These are phyloP conservation scores for Moesziomyces antarcticus DNA, from an alignment of 1,284 basidiomycete genomes.

Conservation along the genomic window DNA sequence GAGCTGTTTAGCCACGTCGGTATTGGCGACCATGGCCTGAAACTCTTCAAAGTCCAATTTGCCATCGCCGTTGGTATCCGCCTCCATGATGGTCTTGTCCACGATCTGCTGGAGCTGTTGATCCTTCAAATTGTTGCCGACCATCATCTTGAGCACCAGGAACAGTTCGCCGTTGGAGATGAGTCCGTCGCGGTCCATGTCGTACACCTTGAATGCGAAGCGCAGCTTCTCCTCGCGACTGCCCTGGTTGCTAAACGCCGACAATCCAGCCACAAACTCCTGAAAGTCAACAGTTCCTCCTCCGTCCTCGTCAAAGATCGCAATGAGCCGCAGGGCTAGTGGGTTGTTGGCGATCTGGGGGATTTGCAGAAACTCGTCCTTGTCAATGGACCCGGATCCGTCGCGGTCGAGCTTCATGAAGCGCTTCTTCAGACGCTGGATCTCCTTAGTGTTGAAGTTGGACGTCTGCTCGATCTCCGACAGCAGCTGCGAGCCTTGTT, in stretches of 20 bases:
- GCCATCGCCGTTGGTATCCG: conserved; percentile 95
- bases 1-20: conserved; percentile 99
- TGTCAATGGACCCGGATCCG: conserved; percentile 96
- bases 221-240: conserved; percentile 94
- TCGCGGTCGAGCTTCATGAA: conserved; percentile 99
- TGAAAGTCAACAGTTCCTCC: conserved; percentile 99
- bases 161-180: conserved; percentile 99
- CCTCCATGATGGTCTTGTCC: conserved; percentile 99
- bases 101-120: conserved; percentile 99
- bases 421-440: conserved; percentile 89
- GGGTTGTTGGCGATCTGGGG: conserved; percentile 99
- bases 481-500: conserved; percentile 86
- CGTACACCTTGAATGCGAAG: conserved; percentile 98
- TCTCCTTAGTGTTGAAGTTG: conserved; percentile 72
- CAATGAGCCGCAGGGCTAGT: conserved; percentile 95
- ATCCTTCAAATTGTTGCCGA: conserved; percentile 98
- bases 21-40: conserved; percentile 94
- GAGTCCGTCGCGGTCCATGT: conserved; percentile 95
- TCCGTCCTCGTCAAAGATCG: conserved; percentile 98
- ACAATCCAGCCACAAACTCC: conserved; percentile 96
- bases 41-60: conserved; percentile 98
- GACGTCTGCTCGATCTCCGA: conserved; percentile 91
- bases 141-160: conserved; percentile 99
- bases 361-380: conserved; percentile 98
- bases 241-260: conserved; percentile 95